phyloP scores from a whole-genome alignment of 2,329 filamentous ascomycete species.

The Epichloe sibirici region DNA sequence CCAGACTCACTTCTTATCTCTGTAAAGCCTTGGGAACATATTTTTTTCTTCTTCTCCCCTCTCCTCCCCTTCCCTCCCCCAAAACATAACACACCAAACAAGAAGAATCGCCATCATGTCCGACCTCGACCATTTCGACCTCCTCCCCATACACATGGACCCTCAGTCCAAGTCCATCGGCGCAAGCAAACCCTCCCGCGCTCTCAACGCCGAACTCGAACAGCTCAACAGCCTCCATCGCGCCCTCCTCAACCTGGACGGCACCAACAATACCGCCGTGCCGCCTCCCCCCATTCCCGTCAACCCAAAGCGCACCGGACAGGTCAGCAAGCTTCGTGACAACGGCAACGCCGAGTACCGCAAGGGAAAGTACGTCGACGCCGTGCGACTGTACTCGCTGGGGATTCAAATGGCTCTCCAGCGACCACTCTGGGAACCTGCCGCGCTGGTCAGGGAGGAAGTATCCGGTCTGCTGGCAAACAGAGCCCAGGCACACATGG shows the following conservation, averaged over 20 bases:
- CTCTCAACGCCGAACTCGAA: conserved; percentile 52
- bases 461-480: conserved; percentile 70
- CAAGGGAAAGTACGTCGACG: conserved; percentile 62
- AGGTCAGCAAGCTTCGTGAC: conserved; percentile 85
- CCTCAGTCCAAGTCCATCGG: conserved; percentile 66
- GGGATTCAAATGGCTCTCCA: conserved; percentile 79
- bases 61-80: background rate
- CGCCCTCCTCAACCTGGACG: conserved; percentile 45
- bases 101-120: conserved; percentile 28
- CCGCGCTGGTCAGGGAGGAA: conserved; percentile 74
- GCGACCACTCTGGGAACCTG: conserved; percentile 80
- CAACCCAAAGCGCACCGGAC: conserved; percentile 80
- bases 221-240: conserved; percentile 72
- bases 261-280: conserved; percentile 48
- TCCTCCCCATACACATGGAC: conserved; percentile 72
- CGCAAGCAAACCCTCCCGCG: conserved; percentile 30
- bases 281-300: conserved; percentile 84
- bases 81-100: background rate
- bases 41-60: too few species aligned
- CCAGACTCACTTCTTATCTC: too few species aligned
- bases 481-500: conserved; percentile 83
- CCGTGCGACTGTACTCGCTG: conserved; percentile 70
- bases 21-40: too few species aligned
- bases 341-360: conserved; percentile 73
- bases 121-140: conserved; percentile 63